Conservation (phyloP, 1,284 basidiomycete genomes). For the Austroboletus novae-zelandiae region DNA sequence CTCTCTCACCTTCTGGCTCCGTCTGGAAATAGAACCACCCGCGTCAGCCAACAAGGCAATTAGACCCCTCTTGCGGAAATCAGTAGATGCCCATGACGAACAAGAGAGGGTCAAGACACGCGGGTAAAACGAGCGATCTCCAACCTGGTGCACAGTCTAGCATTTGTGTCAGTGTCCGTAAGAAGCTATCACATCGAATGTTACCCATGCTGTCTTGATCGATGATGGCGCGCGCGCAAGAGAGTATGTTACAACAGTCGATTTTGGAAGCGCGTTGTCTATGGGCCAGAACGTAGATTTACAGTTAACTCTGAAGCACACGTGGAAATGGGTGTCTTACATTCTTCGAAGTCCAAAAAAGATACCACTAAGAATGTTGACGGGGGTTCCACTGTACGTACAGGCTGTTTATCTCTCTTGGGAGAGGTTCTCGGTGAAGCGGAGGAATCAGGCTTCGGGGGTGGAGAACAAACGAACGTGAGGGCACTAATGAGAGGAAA, state of each 20-base stretch:
- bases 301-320: neutral
- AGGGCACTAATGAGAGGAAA: slow-evolving; percentile 42
- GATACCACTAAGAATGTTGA: slow-evolving; percentile 49
- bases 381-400: slow-evolving; percentile 28
- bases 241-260: slow-evolving; percentile 42
- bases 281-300: slow-evolving; percentile 4
- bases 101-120: slow-evolving; percentile 42
- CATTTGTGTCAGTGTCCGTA: slow-evolving; percentile 8
- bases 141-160: slow-evolving; percentile 35
- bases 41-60: slow-evolving; percentile 46
- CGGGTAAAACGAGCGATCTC: slow-evolving; percentile 40
- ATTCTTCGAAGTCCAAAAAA: slow-evolving; percentile 59
- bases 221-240: slow-evolving; percentile 29
- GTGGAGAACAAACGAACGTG: slow-evolving; percentile 44
- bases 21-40: slow-evolving; percentile 38
- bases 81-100: slow-evolving; percentile 26
- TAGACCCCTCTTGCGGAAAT: slow-evolving; percentile 27
- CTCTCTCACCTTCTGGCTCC: slow-evolving; percentile 37
- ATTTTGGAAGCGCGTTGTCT: slow-evolving; percentile 53
- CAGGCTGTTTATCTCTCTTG: slow-evolving; percentile 28
- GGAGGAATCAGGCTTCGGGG: slow-evolving; percentile 24
- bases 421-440: slow-evolving; percentile 32
- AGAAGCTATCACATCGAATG: slow-evolving; percentile 2
- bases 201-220: slow-evolving; percentile 34
- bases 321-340: slow-evolving; percentile 38